Base-by-base conservation (phyloP, 2,329 filamentous ascomycete species). In the Allantophomopsis cytisporea region DNA sequence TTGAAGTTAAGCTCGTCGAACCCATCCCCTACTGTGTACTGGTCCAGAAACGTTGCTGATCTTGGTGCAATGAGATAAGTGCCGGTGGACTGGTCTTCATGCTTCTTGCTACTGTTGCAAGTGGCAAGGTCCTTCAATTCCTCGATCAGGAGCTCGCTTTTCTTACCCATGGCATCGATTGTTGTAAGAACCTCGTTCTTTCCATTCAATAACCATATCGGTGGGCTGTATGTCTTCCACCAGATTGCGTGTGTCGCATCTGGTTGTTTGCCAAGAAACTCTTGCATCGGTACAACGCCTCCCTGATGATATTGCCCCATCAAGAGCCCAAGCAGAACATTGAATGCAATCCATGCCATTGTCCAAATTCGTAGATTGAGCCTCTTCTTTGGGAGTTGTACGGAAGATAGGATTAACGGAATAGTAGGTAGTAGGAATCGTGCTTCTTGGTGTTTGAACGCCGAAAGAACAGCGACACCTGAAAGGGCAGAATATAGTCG, bases 161-260 rank as follows among this genome's bases (percentile, higher is more conserved):
- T 65, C 60, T 83, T 71, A 4, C 82, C 80, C 76, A 86, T 87
- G 15, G 87, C 64, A 51, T 88, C 83, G 43, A 68, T 66, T 1
- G 83, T 88, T 21, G 62, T 67, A n/a, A 87, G 60, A 8, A 82
- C 68, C 47, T 78, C 71, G 47, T 83, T 86, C 57, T 82, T 83
- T 39, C 80, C 79, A 47, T 86, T 80, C 6, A 88, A 64, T 15
- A 89, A 68, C 82, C 83, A 89, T 30, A 81, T 79, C 0, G 83
- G 83, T 14, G 83, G 83, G 54, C 78, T 83, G 54, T 88, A 88
- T 1, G 83, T 88, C 57, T 87, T 88, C 83, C 83, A 89, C 83
- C 83, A 89, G 38, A 57, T 45, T 3, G 79, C 80, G 28, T 80
- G 69, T 2, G 76, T 77, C 7, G 81, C 75, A 45, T 81, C 78